These are phyloP conservation scores for Petasospora rhodanensis DNA, from an alignment of 1,139 yeast genomes.

Conservation along the genomic window DNA sequence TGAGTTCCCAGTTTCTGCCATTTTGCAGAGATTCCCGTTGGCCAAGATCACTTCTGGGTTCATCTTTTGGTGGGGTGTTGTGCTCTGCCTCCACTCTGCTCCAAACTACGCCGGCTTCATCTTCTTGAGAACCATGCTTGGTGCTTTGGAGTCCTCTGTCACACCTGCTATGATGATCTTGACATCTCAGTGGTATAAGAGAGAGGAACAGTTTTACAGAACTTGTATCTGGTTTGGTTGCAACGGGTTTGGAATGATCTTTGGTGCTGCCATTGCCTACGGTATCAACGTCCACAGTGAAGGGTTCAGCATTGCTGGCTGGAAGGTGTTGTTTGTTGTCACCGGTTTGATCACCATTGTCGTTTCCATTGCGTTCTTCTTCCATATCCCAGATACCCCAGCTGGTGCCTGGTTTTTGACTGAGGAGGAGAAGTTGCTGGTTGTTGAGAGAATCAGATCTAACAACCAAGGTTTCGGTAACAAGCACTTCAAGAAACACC, in stretches of 20 bases:
- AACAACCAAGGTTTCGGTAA: conserved; percentile 56
- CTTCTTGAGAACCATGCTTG: conserved; percentile 36
- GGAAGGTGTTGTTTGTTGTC: conserved; percentile 45
- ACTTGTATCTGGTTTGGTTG: conserved; percentile 44
- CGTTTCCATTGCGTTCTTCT: conserved; percentile 37
- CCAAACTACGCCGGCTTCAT: conserved; percentile 25
- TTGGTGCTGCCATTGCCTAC: conserved; percentile 42
- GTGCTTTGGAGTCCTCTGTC: conserved; percentile 42
- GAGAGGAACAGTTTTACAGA: conserved; percentile 45
- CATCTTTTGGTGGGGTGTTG: conserved; percentile 43
- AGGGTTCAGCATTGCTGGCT: conserved; percentile 35
- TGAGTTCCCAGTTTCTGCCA: conserved; percentile 15
- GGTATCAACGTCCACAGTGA: conserved; percentile 34
- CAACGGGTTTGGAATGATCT: conserved; percentile 46
- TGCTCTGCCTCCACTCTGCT: conserved; percentile 39
- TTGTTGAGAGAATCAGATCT: conserved; percentile 43
- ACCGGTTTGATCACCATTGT: conserved; percentile 45
- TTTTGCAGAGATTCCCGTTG: conserved; percentile 41
- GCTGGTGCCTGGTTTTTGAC: conserved; percentile 44
- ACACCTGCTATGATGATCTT: conserved; percentile 51
- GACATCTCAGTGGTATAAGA: conserved; percentile 51
- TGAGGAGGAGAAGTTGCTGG: conserved; percentile 47
- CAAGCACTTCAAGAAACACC: conserved; percentile 43
- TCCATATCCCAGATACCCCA: conserved; percentile 40
- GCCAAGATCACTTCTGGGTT: conserved; percentile 29